These are phyloP conservation scores for Leucosporidium scottii DNA, from an alignment of 768 basidiomycete genomes.

Conservation along the genomic window DNA sequence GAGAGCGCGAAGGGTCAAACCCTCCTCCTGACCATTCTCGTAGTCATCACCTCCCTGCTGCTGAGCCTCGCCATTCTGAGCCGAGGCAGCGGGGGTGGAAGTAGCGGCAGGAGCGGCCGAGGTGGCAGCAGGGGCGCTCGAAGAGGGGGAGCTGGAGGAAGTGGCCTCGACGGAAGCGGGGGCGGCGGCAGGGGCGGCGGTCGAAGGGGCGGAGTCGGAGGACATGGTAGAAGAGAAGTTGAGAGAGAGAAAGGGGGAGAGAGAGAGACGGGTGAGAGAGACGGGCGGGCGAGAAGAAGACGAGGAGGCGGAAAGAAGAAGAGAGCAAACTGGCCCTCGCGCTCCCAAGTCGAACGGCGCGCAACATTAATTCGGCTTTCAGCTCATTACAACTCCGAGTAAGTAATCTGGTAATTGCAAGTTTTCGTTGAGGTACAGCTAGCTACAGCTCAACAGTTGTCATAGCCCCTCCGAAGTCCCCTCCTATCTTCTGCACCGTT, in stretches of 20 bases:
- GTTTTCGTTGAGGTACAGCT: too few species aligned
- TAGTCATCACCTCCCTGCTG: conserved; percentile 46
- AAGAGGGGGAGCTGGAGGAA: too few species aligned
- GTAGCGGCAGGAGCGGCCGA: neutral
- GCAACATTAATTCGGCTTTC: too few species aligned
- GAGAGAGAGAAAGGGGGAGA: conserved; percentile 8
- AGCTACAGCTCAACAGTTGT: too few species aligned
- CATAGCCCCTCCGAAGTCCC: too few species aligned
- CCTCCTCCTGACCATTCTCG: conserved; percentile 45
- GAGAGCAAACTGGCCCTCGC: neutral
- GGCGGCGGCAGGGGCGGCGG: neutral
- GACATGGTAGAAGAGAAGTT: conserved; percentile 9
- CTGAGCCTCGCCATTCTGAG: conserved; percentile 16
- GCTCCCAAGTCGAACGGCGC: too few species aligned
- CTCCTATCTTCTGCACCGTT: too few species aligned
- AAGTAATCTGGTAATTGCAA: too few species aligned
- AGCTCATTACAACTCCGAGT: too few species aligned
- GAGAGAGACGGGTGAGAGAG: conserved; percentile 12
- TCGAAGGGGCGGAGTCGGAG: neutral
- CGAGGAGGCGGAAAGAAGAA: neutral
- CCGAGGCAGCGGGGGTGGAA: conserved; percentile 23
- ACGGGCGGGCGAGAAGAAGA: neutral
- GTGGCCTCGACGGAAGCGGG: neutral
- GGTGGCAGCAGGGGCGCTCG: neutral
- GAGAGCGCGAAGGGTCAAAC: conserved; percentile 83